A percentile compares a stretch with the other conserved stretches of the same genome.
phyloP scores from a whole-genome alignment of 2,329 filamentous ascomycete genomes.

The Tolypocladium album region DNA sequence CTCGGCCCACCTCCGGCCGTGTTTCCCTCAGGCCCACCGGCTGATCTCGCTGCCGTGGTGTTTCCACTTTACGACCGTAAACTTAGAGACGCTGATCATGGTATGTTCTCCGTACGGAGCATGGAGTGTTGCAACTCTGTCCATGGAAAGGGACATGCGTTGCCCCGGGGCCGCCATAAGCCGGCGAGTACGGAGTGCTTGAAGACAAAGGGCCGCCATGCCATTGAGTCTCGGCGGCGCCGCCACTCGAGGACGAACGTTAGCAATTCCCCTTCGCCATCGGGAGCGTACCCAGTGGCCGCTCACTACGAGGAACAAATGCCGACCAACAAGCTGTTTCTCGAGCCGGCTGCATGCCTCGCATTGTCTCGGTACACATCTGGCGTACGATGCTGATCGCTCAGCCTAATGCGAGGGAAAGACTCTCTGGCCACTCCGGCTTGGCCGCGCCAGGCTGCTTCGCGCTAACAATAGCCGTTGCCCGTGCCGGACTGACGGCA shows the following conservation, averaged over 20 bases:
- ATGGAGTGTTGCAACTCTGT: background rate
- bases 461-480: background rate
- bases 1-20: background rate
- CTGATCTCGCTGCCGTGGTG: background rate
- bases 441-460: no score
- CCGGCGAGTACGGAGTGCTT: background rate
- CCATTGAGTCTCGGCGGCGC: background rate
- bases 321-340: background rate
- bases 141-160: background rate
- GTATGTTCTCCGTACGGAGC: background rate
- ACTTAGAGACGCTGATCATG: background rate
- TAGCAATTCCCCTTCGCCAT: background rate
- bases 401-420: background rate
- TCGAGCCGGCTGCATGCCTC: background rate
- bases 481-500: background rate
- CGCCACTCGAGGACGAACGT: background rate
- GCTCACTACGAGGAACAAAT: background rate
- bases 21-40: background rate
- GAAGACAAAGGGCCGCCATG: background rate
- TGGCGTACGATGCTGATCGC: background rate
- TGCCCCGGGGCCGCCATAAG: background rate
- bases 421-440: background rate
- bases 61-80: background rate
- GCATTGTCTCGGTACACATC: background rate
- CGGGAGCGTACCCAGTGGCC: background rate